Evolutionary conservation across 2,329 filamentous ascomycete genomes (phyloP), one percentile per base, ranked within the genome.

Genomic region (Apiospora phragmitis): DNA sequence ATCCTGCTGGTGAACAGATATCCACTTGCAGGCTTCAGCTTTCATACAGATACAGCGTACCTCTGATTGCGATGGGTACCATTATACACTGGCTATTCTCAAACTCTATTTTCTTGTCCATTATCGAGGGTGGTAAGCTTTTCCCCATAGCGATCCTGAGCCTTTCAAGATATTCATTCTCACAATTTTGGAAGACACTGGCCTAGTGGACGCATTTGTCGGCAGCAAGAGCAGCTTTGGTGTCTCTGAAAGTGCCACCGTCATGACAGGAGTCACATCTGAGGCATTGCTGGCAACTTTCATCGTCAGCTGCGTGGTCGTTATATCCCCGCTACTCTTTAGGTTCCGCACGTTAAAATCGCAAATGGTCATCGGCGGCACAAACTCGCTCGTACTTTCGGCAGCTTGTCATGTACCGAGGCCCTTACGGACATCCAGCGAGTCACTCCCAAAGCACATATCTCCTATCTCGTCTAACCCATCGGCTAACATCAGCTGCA

Each of bases 1-100:
- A 71, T 24, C 75, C 74, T 0, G 66, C 9, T 6, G 76, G 76
- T 2, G 32, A 73, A 6, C 77, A 78, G 49, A 29, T 68, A 1
- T 77, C 76, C 2, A 74, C 69, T 2, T 77, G 76, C 65, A 67
- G 74, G 45, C 70, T 77, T 2, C 75, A 76, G 47, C 62, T 78
- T 2, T 76, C 76, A 9, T 77, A 76, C 32, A 65, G 65, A 12
- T 77, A 74, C 65, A 74, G 72, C 21, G 32, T 77, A 6, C 74
- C 76, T 1, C 69, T 79, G 8, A 67, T 77, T 0, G 35, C 62
- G 3, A 59, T 71, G 1, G 73, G 73, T 41, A 62, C 66, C 3
- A 18, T 74, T 2, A 47, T 76, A 1, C 75, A 76, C 59, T 74
- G 73, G 73, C 26, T 74, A 1, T 42, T 77, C 47, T 77, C 76